Conservation (phyloP, 441 rosid genomes). For the Pelargonium citronellum region DNA sequence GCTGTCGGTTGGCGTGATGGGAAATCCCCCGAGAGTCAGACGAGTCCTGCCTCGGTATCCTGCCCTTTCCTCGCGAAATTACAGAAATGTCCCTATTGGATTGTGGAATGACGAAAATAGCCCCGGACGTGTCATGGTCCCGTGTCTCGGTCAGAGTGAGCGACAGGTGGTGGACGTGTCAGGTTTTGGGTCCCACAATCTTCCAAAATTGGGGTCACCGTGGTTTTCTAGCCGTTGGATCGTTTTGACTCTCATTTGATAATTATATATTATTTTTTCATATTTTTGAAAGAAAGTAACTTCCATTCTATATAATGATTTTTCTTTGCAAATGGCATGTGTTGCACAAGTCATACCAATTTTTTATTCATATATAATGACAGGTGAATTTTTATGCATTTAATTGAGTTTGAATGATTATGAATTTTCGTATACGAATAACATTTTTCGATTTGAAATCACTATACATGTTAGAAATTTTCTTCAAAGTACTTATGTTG, state of each 20-base stretch:
- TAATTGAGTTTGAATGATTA: too few relatives aligned
- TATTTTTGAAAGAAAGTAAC: too few relatives aligned
- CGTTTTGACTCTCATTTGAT: neutral
- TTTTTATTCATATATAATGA: too few relatives aligned
- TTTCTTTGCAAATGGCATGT: too few relatives aligned
- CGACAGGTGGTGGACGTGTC: neutral
- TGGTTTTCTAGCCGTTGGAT: neutral
- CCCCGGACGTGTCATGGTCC: neutral
- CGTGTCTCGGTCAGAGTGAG: neutral
- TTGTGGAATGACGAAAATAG: neutral
- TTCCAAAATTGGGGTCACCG: neutral
- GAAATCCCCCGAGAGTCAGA: too few relatives aligned
- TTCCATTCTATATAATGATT: too few relatives aligned
- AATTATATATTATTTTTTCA: neutral
- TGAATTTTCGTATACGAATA: too few relatives aligned
- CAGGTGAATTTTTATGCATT: too few relatives aligned
- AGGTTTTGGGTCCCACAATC: neutral
- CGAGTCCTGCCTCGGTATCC: neutral
- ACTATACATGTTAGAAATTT: too few relatives aligned
- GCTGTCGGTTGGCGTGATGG: neutral
- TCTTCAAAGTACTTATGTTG: too few relatives aligned
- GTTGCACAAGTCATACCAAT: too few relatives aligned
- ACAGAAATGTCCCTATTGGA: neutral
- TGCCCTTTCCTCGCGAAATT: neutral
- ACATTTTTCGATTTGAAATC: too few relatives aligned